Conservation (phyloP, 352 stramenopile species). For the Phytophthora nicotianae region DNA sequence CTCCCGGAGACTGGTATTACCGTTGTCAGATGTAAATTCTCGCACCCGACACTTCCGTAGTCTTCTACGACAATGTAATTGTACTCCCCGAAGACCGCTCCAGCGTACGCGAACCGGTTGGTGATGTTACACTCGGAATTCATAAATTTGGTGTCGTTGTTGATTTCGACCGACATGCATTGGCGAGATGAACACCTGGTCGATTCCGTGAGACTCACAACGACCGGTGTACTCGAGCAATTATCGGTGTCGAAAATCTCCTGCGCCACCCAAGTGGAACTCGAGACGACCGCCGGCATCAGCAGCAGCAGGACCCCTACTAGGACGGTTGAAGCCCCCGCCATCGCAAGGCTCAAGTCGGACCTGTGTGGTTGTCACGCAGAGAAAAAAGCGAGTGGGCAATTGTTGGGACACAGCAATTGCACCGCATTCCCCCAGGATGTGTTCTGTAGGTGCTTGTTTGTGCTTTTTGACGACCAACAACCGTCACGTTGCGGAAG, state of each 20-base stretch:
- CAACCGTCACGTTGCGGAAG: background rate
- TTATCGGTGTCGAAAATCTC: constrained; percentile 13
- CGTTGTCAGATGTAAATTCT: constrained; percentile 21
- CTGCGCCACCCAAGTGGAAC: constrained; percentile 22
- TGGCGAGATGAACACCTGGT: constrained; percentile 3
- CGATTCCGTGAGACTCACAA: constrained; percentile 11
- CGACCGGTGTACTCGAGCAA: constrained; percentile 20
- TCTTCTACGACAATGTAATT: constrained; percentile 38
- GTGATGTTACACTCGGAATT: constrained; percentile 25
- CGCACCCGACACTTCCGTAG: constrained; percentile 15
- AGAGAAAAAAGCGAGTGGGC: constrained; percentile 25
- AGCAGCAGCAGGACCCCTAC: constrained; percentile 21
- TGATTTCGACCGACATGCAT: constrained; percentile 17
- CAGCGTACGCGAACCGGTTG: constrained; percentile 31
- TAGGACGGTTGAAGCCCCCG: background rate
- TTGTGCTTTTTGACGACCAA: constrained; percentile 2
- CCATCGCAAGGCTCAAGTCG: constrained; percentile 18
- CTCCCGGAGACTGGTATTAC: constrained; percentile 24
- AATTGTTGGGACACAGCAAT: constrained; percentile 3
- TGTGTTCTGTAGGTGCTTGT: constrained; percentile 10
- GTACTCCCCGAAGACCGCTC: constrained; percentile 21
- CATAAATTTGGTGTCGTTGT: constrained; percentile 18
- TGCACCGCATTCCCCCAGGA: constrained; percentile 14
- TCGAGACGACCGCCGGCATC: constrained; percentile 1
- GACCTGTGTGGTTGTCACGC: constrained; percentile 24